Percentiles rank a stretch among this genome's conserved stretches.
These are phyloP conservation scores for Mucor saturninus DNA, from an alignment of 371 early-diverging fungal genomes.

Conservation along the genomic window DNA sequence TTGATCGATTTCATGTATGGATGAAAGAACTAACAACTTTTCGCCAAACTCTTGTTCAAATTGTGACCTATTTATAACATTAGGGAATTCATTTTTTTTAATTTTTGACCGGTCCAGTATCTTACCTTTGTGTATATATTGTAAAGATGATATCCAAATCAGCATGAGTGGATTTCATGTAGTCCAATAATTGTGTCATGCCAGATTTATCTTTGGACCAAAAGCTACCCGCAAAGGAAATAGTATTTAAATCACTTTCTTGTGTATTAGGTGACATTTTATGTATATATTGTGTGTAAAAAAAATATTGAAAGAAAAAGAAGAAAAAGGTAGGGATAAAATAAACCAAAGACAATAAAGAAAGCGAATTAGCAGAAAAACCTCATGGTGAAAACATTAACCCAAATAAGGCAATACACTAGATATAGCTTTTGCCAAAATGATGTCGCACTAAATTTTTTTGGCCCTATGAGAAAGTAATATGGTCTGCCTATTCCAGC, in stretches of 20 bases:
- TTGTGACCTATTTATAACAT: constrained; percentile 14
- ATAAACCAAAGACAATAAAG: background rate
- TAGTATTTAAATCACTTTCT: background rate
- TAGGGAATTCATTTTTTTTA: background rate
- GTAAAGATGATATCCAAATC: constrained; percentile 28
- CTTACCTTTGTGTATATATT: constrained; percentile 41
- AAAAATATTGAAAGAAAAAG: constrained; percentile 3
- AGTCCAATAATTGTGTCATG: constrained; percentile 21
- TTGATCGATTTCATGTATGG: background rate
- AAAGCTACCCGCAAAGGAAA: constrained; percentile 32
- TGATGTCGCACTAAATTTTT: too few relatives aligned
- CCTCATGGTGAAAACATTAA: constrained; percentile 9
- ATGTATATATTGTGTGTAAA: background rate
- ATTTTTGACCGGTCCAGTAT: background rate
- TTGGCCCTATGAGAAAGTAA: too few relatives aligned
- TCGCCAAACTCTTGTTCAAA: constrained; percentile 45
- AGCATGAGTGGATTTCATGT: constrained; percentile 33
- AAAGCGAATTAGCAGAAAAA: background rate
- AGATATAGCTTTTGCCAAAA: too few relatives aligned
- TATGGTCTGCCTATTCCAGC: too few relatives aligned
- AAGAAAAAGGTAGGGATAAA: constrained; percentile 2
- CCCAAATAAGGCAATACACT: constrained; percentile 1
- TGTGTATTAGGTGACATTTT: constrained; percentile 27
- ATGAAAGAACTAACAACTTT: constrained; percentile 27
- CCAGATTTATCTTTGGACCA: constrained; percentile 38